A percentile compares a stretch with the other conserved stretches of the same genome.
phyloP scores from a whole-genome alignment of 2,329 filamentous ascomycete genomes.

The Sclerotinia subarctica region DNA sequence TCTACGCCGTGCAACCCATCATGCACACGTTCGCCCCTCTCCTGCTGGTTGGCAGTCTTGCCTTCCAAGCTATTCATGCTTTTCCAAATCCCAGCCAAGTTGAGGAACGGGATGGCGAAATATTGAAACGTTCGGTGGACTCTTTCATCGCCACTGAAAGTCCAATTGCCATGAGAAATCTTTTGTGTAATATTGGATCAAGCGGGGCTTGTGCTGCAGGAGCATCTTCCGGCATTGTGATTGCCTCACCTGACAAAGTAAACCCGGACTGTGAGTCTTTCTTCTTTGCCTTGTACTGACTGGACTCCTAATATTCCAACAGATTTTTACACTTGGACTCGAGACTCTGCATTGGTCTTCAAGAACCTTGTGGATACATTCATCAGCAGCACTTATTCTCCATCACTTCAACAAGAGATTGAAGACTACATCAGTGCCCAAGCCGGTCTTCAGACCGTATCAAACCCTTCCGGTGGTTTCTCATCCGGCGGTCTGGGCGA shows the following conservation, averaged over 20 bases:
- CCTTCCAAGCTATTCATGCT: slow-evolving; percentile 51
- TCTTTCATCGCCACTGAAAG: slow-evolving; percentile 52
- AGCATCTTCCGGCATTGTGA: slow-evolving; percentile 50
- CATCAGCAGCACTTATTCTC: slow-evolving; percentile 48
- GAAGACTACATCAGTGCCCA: slow-evolving; percentile 67
- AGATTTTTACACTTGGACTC: slow-evolving; percentile 79
- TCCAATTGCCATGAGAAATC: slow-evolving; percentile 49
- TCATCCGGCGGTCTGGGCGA: slow-evolving; percentile 59
- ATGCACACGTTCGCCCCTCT: slow-evolving; percentile 52
- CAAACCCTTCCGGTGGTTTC: slow-evolving; percentile 52
- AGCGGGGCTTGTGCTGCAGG: slow-evolving; percentile 49
- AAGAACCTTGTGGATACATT: slow-evolving; percentile 68
- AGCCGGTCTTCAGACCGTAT: slow-evolving; percentile 53
- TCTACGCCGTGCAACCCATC: slow-evolving; percentile 38
- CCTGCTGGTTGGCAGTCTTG: slow-evolving; percentile 50
- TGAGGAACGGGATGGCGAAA: slow-evolving; percentile 38
- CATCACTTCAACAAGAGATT: slow-evolving; percentile 50
- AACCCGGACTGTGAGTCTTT: slow-evolving; percentile 52
- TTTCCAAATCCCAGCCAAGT: slow-evolving; percentile 41
- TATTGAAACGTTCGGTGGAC: slow-evolving; percentile 50
- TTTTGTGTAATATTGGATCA: slow-evolving; percentile 59
- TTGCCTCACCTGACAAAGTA: slow-evolving; percentile 54
- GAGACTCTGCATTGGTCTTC: slow-evolving; percentile 69
- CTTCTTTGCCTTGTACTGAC: not conserved
- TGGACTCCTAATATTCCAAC: slow-evolving; percentile 16